Conservation (phyloP, 805 yeast species). For the Pichia nanzhaoensis region DNA sequence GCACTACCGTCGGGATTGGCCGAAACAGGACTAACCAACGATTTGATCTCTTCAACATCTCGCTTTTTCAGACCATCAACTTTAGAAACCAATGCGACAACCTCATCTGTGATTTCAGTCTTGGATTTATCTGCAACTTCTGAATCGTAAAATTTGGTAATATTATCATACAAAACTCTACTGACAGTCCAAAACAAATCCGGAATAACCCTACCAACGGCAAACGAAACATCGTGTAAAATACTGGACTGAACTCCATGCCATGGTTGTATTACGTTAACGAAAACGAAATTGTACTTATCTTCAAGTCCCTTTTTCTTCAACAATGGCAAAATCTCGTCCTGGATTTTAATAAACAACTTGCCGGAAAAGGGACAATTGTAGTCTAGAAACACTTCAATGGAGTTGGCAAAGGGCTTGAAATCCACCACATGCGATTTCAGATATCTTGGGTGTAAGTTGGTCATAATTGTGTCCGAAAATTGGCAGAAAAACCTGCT, state of each 20-base stretch:
- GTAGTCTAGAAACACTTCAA: constrained; percentile 68
- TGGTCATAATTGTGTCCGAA: constrained; percentile 13
- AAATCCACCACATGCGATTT: constrained; percentile 19
- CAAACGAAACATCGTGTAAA: constrained; percentile 66
- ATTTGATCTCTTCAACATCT: constrained; percentile 28
- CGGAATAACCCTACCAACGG: constrained; percentile 54
- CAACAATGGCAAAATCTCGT: constrained; percentile 47
- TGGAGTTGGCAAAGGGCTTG: constrained; percentile 21
- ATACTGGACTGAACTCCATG: constrained; percentile 61
- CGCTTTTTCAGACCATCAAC: constrained; percentile 20
- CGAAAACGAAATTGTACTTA: constrained; percentile 53
- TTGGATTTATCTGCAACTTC: constrained; percentile 49
- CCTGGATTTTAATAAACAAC: constrained; percentile 49
- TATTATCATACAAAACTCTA: constrained; percentile 47
- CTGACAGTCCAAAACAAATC: constrained; percentile 52
- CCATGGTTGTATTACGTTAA: constrained; percentile 87
- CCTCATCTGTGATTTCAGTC: constrained; percentile 44
- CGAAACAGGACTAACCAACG: constrained; percentile 12
- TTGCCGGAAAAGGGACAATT: constrained; percentile 72
- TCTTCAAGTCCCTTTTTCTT: constrained; percentile 37
- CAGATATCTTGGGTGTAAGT: constrained; percentile 20
- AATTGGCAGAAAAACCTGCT: too few species aligned
- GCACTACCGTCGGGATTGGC: constrained; percentile 28
- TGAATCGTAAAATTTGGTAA: constrained; percentile 53
- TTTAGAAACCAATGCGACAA: constrained; percentile 40